phyloP scores from a whole-genome alignment of 441 rosid genomes.

The Croton laevigatus region DNA sequence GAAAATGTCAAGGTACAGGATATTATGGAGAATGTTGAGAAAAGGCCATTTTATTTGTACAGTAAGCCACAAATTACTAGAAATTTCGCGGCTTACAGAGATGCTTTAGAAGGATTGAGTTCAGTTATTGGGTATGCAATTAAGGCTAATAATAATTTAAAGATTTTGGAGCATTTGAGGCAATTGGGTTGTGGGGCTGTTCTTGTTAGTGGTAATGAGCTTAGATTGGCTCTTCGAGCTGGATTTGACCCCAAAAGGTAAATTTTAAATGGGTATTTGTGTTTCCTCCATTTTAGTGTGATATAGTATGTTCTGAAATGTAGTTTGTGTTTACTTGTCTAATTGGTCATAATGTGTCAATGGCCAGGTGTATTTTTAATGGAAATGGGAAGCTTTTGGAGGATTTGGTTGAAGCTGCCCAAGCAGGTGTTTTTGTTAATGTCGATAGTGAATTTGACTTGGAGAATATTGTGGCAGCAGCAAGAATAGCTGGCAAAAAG shows the following conservation, averaged over 20 bases:
- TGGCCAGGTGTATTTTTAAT: constrained; percentile 82
- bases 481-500: constrained; percentile 78
- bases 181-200: constrained; percentile 93
- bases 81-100: constrained; percentile 75
- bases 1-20: constrained; percentile 81
- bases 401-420: constrained; percentile 92
- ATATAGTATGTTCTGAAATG: background rate
- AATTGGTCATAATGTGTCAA: background rate
- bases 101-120: constrained; percentile 67
- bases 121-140: constrained; percentile 89
- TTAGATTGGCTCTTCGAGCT: constrained; percentile 79
- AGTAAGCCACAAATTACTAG: constrained; percentile 88
- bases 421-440: constrained; percentile 90
- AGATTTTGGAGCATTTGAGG: constrained; percentile 94
- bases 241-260: constrained; percentile 94
- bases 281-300: background rate
- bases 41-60: constrained; percentile 83
- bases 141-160: constrained; percentile 87
- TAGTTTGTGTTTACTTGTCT: background rate
- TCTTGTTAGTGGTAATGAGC: constrained; percentile 94
- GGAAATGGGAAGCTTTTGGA: constrained; percentile 94
- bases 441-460: constrained; percentile 97
- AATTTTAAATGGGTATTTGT: background rate
- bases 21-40: constrained; percentile 75
- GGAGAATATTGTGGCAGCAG: constrained; percentile 84